Conservation (phyloP, 306 rosid species). For the Inga laurina region DNA sequence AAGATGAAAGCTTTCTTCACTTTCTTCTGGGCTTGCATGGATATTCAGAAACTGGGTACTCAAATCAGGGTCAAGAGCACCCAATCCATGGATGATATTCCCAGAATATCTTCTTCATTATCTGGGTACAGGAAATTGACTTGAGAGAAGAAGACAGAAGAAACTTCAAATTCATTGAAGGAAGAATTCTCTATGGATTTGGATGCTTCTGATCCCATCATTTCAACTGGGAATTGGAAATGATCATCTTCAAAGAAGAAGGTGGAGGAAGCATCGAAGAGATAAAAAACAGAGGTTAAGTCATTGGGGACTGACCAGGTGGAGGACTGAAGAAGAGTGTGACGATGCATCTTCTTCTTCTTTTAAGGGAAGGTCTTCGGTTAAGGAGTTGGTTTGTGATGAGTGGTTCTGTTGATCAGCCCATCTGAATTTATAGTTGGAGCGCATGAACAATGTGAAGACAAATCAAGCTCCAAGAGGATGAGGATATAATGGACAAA, state of each 20-base stretch:
- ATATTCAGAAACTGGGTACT: not conserved
- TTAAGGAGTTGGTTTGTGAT: not conserved
- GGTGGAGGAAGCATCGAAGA: not conserved
- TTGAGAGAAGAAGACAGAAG: constrained; percentile 6
- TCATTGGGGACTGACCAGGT: constrained; percentile 33
- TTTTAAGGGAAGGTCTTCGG: not conserved
- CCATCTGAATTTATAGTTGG: not conserved
- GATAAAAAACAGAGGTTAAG: constrained; percentile 31
- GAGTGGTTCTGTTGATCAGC: not conserved
- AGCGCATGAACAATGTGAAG: not conserved
- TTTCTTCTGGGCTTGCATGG: constrained; percentile 27
- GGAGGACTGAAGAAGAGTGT: constrained; percentile 29
- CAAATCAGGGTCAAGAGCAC: constrained; percentile 19
- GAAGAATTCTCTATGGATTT: constrained; percentile 37
- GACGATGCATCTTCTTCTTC: constrained; percentile 36
- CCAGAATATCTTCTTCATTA: constrained; percentile 23
- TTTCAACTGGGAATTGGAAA: constrained; percentile 5
- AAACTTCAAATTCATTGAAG: constrained; percentile 21
- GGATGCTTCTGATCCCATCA: constrained; percentile 32
- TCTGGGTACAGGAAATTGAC: constrained; percentile 10
- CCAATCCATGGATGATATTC: constrained; percentile 25
- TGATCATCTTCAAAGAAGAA: constrained; percentile 9
- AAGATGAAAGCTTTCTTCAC: constrained; percentile 40
- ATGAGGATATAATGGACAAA: not conserved
- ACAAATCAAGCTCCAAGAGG: not conserved